Conservation (phyloP, 2,329 filamentous ascomycete species). For the Calonectria henricotiae region DNA sequence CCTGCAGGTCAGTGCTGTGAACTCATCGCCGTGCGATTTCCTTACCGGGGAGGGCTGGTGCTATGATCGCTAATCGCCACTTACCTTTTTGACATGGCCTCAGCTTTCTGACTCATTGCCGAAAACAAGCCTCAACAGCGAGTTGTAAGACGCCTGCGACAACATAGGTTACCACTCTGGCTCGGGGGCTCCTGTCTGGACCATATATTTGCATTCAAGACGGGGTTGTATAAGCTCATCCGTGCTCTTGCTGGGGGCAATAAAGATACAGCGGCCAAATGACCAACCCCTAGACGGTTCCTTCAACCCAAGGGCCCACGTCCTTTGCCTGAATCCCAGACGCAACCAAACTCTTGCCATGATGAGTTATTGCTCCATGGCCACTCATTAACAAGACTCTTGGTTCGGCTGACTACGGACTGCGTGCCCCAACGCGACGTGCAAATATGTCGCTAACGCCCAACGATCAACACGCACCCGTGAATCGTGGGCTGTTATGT, state of each 20-base stretch:
- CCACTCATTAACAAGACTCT: neutral
- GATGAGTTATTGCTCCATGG: neutral
- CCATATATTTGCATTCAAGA: slow-evolving; percentile 3
- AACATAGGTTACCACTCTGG: neutral
- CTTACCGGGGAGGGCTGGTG: neutral
- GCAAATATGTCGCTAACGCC: slow-evolving; percentile 24
- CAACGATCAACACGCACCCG: slow-evolving; percentile 7
- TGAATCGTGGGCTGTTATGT: slow-evolving; percentile 14
- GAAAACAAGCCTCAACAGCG: slow-evolving; percentile 1
- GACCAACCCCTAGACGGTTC: neutral
- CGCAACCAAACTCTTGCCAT: neutral
- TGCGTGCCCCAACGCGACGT: slow-evolving; percentile 23
- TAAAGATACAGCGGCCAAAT: too few relatives aligned
- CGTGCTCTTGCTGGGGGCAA: slow-evolving; percentile 11
- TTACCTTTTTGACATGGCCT: neutral
- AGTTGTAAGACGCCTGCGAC: neutral
- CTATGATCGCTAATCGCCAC: slow-evolving; percentile 3
- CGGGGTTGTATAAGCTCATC: slow-evolving; percentile 24
- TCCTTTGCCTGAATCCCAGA: neutral
- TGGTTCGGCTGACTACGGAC: neutral
- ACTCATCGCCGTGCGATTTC: slow-evolving; percentile 25
- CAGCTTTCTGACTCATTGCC: neutral
- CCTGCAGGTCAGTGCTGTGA: slow-evolving; percentile 20
- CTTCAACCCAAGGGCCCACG: neutral
- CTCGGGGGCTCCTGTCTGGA: slow-evolving; percentile 1